phyloP scores from a whole-genome alignment of 805 yeast genomes.

The Starmerella apis region DNA sequence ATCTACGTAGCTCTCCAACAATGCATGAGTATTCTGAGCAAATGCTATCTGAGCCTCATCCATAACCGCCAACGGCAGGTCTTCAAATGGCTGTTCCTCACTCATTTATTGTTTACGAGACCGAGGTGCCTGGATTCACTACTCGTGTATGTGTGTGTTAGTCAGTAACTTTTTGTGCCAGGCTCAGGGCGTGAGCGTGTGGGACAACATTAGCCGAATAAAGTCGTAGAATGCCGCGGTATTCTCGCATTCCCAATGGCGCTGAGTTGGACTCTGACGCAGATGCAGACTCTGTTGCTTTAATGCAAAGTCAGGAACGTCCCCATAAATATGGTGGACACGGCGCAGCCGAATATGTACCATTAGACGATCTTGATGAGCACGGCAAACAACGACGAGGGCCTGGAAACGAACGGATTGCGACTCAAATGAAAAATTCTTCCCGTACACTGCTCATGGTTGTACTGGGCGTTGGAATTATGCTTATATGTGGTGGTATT shows the following conservation, averaged over 20 bases:
- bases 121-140: not conserved
- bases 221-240: slow-evolving; percentile 8
- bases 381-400: slow-evolving; percentile 12
- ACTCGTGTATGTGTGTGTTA: not conserved
- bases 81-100: not conserved
- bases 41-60: slow-evolving; percentile 13
- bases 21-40: slow-evolving; percentile 13
- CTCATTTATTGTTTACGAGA: not conserved
- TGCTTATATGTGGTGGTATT: slow-evolving; percentile 11
- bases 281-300: slow-evolving; percentile 24
- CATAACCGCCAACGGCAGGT: slow-evolving; percentile 5
- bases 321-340: slow-evolving; percentile 17
- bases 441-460: slow-evolving; percentile 6
- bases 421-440: slow-evolving; percentile 1
- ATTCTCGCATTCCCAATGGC: slow-evolving; percentile 8
- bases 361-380: slow-evolving; percentile 23
- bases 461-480: slow-evolving; percentile 10
- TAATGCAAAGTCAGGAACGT: slow-evolving; percentile 19
- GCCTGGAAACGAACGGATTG: not conserved
- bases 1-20: slow-evolving; percentile 15
- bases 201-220: not conserved
- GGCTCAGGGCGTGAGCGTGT: not conserved
- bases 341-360: slow-evolving; percentile 20
- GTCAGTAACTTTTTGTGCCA: not conserved
- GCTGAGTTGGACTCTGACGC: slow-evolving; percentile 10